Conservation (phyloP, 345 rosid species). For the Sapria himalayana region DNA sequence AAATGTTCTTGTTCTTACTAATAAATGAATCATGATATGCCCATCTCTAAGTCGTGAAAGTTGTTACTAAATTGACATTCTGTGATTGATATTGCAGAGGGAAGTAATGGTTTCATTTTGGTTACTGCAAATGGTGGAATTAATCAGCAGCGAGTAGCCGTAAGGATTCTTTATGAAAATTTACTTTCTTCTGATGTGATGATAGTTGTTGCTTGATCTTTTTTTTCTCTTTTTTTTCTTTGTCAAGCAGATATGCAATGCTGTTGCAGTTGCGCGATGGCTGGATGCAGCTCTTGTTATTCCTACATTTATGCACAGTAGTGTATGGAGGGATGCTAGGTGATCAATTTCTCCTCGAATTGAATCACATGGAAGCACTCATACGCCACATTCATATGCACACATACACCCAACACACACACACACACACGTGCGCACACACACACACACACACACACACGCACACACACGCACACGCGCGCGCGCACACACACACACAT, state of each 20-base stretch:
- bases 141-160: slow-evolving; percentile 95
- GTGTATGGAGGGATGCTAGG: slow-evolving; percentile 92
- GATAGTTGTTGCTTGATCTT: neutral
- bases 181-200: slow-evolving; percentile 1
- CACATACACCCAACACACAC: no score
- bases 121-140: slow-evolving; percentile 96
- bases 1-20: neutral
- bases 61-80: slow-evolving; percentile 5
- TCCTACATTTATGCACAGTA: slow-evolving; percentile 83
- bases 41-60: neutral
- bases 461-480: no score
- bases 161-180: slow-evolving; percentile 15
- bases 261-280: slow-evolving; percentile 62
- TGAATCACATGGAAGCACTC: no score
- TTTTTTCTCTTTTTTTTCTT: slow-evolving; percentile 3
- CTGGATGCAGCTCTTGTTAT: slow-evolving; percentile 78
- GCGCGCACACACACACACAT: no score
- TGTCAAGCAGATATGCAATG: slow-evolving; percentile 64
- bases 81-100: slow-evolving; percentile 22
- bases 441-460: no score
- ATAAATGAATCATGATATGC: neutral
- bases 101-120: slow-evolving; percentile 71
- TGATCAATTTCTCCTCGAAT: slow-evolving; percentile 15
- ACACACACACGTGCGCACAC: no score
- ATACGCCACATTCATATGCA: no score